Base-by-base conservation (phyloP, 2,329 filamentous ascomycete species). In the Trichoderma simmonsii region DNA sequence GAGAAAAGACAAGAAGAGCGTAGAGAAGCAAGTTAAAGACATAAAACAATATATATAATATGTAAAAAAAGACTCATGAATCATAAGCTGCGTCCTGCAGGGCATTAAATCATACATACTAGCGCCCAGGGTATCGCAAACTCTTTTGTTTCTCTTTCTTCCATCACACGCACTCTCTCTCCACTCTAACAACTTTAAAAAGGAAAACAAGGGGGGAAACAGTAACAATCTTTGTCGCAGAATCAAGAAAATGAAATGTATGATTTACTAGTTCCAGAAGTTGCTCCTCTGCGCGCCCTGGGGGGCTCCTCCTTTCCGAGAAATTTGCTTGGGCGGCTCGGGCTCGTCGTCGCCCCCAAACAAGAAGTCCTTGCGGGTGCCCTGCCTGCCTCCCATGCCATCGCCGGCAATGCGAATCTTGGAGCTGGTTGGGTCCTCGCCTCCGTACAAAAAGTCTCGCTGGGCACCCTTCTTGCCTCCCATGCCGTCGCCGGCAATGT, bases 341-440 rank as follows among this genome's bases (percentile, higher is more conserved):
- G 85, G 82, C 28, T 85, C 85, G 34, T 85, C 86, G 60, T 54
- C 85, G 48, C 85, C 86, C 18, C 86, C 86, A 73, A 89, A 87
- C n/a, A 88, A 82, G 89, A 89, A 92, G 75, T 85, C 80, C 67
- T 87, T 82, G 56, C 85, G 81, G 32, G 84, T 81, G 57, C 85
- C 87, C 79, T 85, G 87, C 74, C 83, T 84, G 60, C 88, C 87
- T 56, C 90, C 90, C 90, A 91, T 92, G 72, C 90, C 90, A 74
- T 91, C 87, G 28, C 89, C 89, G 2, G 82, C 85, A 70, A 87
- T 86, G 66, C 80, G 81, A 54, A 84, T 83, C 72, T 60, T 65
- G 8, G 61, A 73, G 43, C n/a, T 21, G 43, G 43, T 51, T 12
- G n/a, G 18, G n/a, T 51, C 43, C n/a, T 85, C 85, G 57, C 85